A percentile compares a stretch with the other conserved stretches of the same genome.
Conservation (phyloP, 2,329 filamentous ascomycete genomes). For the Fusarium nisikadoi region DNA sequence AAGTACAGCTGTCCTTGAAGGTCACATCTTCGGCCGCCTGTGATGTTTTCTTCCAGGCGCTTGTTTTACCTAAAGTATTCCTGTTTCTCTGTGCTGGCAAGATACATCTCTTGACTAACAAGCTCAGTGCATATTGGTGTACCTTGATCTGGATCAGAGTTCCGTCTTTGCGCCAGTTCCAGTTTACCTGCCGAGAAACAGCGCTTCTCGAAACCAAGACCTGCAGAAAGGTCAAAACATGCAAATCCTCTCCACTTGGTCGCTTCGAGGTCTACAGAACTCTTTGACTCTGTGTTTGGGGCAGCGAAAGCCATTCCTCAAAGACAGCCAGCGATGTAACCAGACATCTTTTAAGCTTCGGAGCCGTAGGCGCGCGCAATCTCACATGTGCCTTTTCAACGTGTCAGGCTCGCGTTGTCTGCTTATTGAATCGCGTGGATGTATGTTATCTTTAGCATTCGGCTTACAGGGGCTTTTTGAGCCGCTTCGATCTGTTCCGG, state of each 20-base stretch:
- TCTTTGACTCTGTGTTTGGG: not conserved
- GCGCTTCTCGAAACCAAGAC: conserved; percentile 44
- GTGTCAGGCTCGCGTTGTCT: conserved; percentile 25
- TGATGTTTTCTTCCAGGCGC: conserved; percentile 29
- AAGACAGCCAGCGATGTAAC: not conserved
- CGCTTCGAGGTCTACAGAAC: conserved; percentile 14
- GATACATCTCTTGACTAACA: conserved; percentile 18
- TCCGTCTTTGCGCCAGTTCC: conserved; percentile 30
- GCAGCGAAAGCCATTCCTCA: conserved; percentile 31
- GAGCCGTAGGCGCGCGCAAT: conserved; percentile 25
- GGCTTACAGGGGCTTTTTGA: conserved; percentile 6
- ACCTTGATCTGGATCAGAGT: not conserved
- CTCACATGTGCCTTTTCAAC: conserved; percentile 9
- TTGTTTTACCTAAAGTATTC: conserved; percentile 32
- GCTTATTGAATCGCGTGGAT: conserved; percentile 20
- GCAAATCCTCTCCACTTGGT: conserved; percentile 28
- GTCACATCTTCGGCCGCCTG: conserved; percentile 22
- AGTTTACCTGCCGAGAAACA: conserved; percentile 7
- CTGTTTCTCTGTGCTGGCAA: conserved; percentile 9
- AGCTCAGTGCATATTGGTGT: not conserved
- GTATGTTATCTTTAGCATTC: conserved; percentile 10
- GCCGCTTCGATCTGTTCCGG: conserved; percentile 6
- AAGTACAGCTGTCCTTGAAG: conserved; percentile 11
- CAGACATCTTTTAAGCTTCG: conserved; percentile 24
- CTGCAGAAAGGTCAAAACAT: conserved; percentile 27